A percentile compares a stretch with the other conserved stretches of the same genome.
phyloP scores from a whole-genome alignment of 768 basidiomycete genomes.

The Butyriboletus loyo region DNA sequence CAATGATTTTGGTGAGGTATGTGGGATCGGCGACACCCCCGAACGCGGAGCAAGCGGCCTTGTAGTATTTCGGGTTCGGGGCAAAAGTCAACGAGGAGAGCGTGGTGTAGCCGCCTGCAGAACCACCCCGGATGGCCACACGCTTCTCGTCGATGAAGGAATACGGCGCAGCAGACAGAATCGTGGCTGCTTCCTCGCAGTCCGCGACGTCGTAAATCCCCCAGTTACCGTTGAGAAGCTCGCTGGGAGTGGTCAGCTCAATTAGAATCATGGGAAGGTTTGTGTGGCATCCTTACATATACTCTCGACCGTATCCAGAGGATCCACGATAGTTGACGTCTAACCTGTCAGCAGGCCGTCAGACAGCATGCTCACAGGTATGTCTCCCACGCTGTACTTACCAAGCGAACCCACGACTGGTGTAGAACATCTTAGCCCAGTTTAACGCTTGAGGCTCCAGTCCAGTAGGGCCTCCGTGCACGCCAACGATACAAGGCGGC shows the following conservation, averaged over 20 bases:
- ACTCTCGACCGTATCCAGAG: constrained; percentile 65
- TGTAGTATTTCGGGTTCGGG: constrained; percentile 42
- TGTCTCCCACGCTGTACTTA: constrained; percentile 29
- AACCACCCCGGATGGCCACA: constrained; percentile 64
- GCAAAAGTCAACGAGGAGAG: constrained; percentile 49
- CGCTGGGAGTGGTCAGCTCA: constrained; percentile 22
- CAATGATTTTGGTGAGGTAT: constrained; percentile 53
- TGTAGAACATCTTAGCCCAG: constrained; percentile 60
- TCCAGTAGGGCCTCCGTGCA: constrained; percentile 71
- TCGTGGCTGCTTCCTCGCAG: constrained; percentile 38
- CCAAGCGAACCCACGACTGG: constrained; percentile 69
- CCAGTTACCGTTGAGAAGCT: constrained; percentile 63
- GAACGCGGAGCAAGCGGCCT: constrained; percentile 56
- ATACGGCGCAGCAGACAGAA: constrained; percentile 27
- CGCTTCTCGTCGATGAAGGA: constrained; percentile 60
- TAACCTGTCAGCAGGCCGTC: constrained; percentile 39
- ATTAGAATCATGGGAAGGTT: too few relatives aligned
- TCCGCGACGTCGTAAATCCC: constrained; percentile 70
- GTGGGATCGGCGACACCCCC: constrained; percentile 62
- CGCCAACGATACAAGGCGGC: constrained; percentile 61
- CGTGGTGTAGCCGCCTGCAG: constrained; percentile 69
- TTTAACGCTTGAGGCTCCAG: constrained; percentile 43
- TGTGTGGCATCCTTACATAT: constrained; percentile 38
- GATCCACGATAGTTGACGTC: constrained; percentile 78
- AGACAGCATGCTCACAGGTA: neutral